Conservation (phyloP, 192 early-diverging fungal species). For the Kickxella alabastrina region DNA sequence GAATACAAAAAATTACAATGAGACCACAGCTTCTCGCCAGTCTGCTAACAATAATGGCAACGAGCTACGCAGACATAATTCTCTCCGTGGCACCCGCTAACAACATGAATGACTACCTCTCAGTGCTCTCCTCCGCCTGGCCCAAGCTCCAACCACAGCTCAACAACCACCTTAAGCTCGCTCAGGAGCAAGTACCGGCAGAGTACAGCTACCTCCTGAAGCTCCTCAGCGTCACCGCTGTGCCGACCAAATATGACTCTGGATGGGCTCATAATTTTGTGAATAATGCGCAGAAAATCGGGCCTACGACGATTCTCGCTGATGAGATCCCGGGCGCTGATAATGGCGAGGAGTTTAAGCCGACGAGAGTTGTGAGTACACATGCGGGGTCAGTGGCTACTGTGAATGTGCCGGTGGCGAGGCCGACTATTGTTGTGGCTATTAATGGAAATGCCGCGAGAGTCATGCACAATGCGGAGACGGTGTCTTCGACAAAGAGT, state of each 20-base stretch:
- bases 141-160: conserved; percentile 29
- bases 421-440: conserved; percentile 36
- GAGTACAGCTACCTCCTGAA: conserved; percentile 31
- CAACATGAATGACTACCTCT: conserved; percentile 24
- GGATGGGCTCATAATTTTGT: conserved; percentile 30
- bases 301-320: conserved; percentile 35
- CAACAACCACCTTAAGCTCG: conserved; percentile 14
- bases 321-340: conserved; percentile 20
- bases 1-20: not conserved
- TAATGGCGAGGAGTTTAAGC: conserved; percentile 7
- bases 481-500: not conserved
- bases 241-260: conserved; percentile 22
- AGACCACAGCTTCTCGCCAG: conserved; percentile 4
- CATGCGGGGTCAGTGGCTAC: conserved; percentile 24
- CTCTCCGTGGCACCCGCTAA: conserved; percentile 26
- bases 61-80: conserved; percentile 31
- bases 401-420: conserved; percentile 4
- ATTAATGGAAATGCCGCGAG: conserved; percentile 33
- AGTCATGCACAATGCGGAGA: conserved; percentile 6
- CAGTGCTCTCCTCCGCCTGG: conserved; percentile 38
- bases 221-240: conserved; percentile 20
- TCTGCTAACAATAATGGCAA: not conserved
- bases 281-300: conserved; percentile 17
- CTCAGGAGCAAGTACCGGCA: conserved; percentile 27
- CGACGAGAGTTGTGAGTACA: conserved; percentile 17